Percentiles rank a stretch among this genome's conserved stretches.
Evolutionary conservation across 2,329 filamentous ascomycete species (phyloP).

Genomic region (Penicillium sp.): DNA sequence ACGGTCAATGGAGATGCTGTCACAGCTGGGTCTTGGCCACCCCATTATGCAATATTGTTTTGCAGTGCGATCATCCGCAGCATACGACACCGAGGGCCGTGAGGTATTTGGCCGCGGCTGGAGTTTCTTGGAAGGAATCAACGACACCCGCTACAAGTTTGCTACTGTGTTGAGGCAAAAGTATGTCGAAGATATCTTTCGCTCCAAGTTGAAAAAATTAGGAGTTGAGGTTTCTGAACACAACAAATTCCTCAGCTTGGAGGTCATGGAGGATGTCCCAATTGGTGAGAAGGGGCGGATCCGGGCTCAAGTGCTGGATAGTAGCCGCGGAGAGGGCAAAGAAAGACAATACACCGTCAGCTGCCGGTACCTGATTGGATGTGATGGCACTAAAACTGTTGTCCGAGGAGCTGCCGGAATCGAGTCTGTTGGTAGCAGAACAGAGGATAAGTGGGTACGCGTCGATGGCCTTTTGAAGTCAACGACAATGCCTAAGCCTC

Average conservation of each 20-base stretch:
- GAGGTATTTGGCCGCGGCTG: not conserved
- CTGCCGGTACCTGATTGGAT: conserved; percentile 36
- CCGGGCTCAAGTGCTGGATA: conserved; percentile 15
- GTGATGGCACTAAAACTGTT: conserved; percentile 48
- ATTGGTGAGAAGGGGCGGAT: conserved; percentile 28
- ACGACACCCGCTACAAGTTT: conserved; percentile 49
- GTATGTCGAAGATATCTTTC: conserved; percentile 53
- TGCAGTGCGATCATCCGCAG: not conserved
- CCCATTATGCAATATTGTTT: not conserved
- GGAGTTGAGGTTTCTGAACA: not conserved
- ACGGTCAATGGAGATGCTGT: not conserved
- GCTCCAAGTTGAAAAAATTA: conserved; percentile 30
- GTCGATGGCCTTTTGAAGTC: conserved; percentile 22
- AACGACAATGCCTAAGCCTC: conserved; percentile 26
- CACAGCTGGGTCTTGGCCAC: not conserved
- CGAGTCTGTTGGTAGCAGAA: conserved; percentile 37
- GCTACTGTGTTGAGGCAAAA: conserved; percentile 54
- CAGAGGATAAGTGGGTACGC: conserved; percentile 23
- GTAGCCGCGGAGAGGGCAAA: not conserved
- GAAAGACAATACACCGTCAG: not conserved
- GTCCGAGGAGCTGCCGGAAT: conserved; percentile 40
- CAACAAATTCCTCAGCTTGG: not conserved
- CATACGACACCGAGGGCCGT: not conserved
- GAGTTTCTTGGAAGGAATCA: conserved; percentile 53
- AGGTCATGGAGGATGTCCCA: conserved; percentile 30